phyloP scores from a whole-genome alignment of 140 eudicot genomes.

The Bidens hawaiensis region DNA sequence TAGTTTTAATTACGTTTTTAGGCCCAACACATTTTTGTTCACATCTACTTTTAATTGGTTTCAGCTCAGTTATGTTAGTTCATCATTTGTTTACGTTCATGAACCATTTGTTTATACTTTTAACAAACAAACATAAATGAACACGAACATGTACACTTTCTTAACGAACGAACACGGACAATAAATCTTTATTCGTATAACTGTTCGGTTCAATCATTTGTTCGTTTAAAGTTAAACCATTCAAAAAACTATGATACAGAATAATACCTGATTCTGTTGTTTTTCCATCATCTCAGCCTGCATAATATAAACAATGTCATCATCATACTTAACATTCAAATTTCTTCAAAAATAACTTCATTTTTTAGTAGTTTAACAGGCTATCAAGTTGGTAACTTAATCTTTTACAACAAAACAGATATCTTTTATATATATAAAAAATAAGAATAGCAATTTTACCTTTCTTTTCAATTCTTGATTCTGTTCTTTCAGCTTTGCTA shows the following conservation, averaged over 20 bases:
- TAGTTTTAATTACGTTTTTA: no score
- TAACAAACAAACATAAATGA: no score
- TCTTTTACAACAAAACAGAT: not conserved
- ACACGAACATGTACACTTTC: no score
- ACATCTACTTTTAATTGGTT: no score
- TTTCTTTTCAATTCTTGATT: constrained; percentile 33
- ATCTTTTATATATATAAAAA: not conserved
- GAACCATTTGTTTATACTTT: no score
- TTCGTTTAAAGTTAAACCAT: no score
- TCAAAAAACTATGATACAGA: not conserved
- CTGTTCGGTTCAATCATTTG: no score
- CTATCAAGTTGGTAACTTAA: not conserved
- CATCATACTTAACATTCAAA: not conserved
- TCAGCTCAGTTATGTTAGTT: no score
- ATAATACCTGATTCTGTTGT: constrained; percentile 93
- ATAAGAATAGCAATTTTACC: constrained; percentile 13
- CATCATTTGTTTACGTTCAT: no score
- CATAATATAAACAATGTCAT: constrained; percentile 12
- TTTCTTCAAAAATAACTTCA: not conserved
- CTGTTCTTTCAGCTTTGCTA: constrained; percentile 34
- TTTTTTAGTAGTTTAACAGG: not conserved
- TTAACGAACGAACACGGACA: no score
- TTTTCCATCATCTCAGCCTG: constrained; percentile 79
- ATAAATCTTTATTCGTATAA: no score
- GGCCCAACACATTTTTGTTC: no score